phyloP scores from a whole-genome alignment of 164 flowering plant genomes.

The Magnolia sinica region DNA sequence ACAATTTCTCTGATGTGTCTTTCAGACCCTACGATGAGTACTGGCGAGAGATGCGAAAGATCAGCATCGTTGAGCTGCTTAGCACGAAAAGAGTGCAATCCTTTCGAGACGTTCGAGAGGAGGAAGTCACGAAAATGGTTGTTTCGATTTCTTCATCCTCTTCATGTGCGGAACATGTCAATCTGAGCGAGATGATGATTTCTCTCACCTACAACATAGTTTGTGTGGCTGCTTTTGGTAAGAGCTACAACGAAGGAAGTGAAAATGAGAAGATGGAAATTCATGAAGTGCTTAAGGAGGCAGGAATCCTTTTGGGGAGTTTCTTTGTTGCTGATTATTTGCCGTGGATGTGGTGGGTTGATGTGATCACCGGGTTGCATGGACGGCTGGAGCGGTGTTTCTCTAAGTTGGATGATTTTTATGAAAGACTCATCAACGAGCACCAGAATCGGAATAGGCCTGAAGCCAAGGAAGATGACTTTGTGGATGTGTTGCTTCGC shows the following conservation, averaged over 20 bases:
- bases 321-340: slow-evolving; percentile 32
- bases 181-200: slow-evolving; percentile 22
- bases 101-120: background rate
- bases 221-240: slow-evolving; percentile 30
- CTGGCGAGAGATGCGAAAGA: background rate
- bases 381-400: slow-evolving; percentile 26
- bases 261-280: background rate
- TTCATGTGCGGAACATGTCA: background rate
- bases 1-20: no score
- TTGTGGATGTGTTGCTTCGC: slow-evolving; percentile 36
- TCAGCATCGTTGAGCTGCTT: background rate
- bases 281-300: slow-evolving; percentile 5
- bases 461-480: slow-evolving; percentile 21
- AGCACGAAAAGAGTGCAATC: background rate
- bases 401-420: slow-evolving; percentile 23
- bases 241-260: slow-evolving; percentile 9
- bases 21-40: no score
- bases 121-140: background rate
- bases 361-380: slow-evolving; percentile 25
- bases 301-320: slow-evolving; percentile 13
- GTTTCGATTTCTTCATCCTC: background rate
- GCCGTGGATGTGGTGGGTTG: slow-evolving; percentile 39
- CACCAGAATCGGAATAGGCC: slow-evolving; percentile 18
- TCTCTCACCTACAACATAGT: slow-evolving; percentile 13
- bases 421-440: slow-evolving; percentile 26